Evolutionary conservation across 495 filamentous ascomycete genomes (phyloP).

Genomic region (Penicillium malachiteum): DNA sequence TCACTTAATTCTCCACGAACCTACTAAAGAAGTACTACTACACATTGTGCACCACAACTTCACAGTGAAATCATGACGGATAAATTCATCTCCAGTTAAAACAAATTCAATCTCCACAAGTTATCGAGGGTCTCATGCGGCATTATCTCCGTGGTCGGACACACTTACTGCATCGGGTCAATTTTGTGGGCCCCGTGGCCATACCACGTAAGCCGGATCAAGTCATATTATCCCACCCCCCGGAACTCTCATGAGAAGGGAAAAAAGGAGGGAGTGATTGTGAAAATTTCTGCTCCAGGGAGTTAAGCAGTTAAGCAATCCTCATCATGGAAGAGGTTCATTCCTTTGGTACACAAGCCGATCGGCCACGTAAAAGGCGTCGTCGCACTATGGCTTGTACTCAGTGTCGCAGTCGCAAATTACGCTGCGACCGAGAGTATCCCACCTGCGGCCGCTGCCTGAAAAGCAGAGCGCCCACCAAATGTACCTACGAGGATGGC

Average conservation of each 20-base stretch:
- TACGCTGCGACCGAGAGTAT: conserved; percentile 67
- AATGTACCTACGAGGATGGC: conserved; percentile 48
- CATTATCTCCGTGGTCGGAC: conserved; percentile 4
- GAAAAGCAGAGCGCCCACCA: conserved; percentile 46
- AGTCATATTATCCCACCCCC: not conserved
- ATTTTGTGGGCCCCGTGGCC: conserved; percentile 8
- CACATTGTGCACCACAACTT: no score
- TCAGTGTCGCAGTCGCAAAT: conserved; percentile 64
- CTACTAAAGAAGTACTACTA: no score
- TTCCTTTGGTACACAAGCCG: conserved; percentile 12
- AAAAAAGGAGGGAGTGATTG: not conserved
- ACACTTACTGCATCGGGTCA: conserved; percentile 17
- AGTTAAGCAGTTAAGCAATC: not conserved
- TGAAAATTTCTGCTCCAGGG: not conserved
- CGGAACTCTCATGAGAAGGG: not conserved
- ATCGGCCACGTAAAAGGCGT: conserved; percentile 42
- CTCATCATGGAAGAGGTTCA: conserved; percentile 15
- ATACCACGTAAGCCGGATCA: conserved; percentile 14
- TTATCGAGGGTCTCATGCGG: not conserved
- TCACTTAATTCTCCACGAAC: no score
- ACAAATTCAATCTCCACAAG: not conserved
- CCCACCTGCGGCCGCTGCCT: conserved; percentile 63
- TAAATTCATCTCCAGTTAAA: not conserved
- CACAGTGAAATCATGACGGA: no score
- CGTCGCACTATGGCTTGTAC: conserved; percentile 44